phyloP scores from a whole-genome alignment of 495 filamentous ascomycete species.

The Cetradonia linearis region DNA sequence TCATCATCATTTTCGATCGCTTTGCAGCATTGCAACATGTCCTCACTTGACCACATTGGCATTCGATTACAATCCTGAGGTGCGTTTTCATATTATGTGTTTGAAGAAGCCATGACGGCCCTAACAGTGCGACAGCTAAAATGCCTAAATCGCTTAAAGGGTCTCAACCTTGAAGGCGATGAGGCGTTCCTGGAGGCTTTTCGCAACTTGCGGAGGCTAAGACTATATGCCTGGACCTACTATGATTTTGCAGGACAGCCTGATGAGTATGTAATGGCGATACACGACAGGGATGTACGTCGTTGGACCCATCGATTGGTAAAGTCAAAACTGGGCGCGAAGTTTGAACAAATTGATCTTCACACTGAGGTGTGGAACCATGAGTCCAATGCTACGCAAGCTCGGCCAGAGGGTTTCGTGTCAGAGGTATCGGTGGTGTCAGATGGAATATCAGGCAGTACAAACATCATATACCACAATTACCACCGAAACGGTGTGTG shows the following conservation, averaged over 20 bases:
- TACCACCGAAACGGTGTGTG: no score
- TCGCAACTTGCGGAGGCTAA: not conserved
- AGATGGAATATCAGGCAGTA: no score
- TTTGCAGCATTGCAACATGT: not conserved
- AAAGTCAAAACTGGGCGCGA: not conserved
- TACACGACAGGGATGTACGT: not conserved
- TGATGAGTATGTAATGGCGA: not conserved
- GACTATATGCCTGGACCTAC: not conserved
- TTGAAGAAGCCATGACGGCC: no score
- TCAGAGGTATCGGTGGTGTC: not conserved
- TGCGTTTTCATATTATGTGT: no score
- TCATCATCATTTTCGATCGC: no score
- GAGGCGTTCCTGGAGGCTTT: not conserved
- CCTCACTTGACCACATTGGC: not conserved
- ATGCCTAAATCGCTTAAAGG: no score
- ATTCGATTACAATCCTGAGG: not conserved
- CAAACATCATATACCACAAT: no score
- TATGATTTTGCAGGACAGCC: not conserved
- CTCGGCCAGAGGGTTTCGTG: not conserved
- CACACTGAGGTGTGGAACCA: not conserved
- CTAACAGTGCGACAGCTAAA: no score
- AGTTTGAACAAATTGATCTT: not conserved
- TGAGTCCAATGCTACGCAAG: not conserved
- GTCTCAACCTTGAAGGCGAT: not conserved
- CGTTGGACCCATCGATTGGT: not conserved